phyloP scores from a whole-genome alignment of 2,329 filamentous ascomycete genomes.

The Neurospora sp. region DNA sequence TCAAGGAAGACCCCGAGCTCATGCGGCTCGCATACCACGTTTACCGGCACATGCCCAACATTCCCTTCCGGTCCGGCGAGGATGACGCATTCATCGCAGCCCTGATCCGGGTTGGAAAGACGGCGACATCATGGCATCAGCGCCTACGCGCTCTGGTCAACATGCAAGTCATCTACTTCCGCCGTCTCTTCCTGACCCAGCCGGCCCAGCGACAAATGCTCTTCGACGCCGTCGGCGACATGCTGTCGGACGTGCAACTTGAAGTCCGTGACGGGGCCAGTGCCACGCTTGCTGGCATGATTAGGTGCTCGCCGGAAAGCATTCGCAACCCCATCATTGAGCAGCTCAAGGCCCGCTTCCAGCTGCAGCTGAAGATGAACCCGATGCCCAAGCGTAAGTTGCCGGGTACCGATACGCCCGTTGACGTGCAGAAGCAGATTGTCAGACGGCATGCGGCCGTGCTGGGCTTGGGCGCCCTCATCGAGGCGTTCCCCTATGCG shows the following conservation, averaged over 20 bases:
- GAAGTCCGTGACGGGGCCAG: slow-evolving; percentile 92
- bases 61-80: slow-evolving; percentile 81
- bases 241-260: slow-evolving; percentile 84
- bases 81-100: slow-evolving; percentile 75
- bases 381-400: slow-evolving; percentile 70
- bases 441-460: slow-evolving; percentile 83
- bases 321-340: slow-evolving; percentile 72
- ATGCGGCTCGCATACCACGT: slow-evolving; percentile 93
- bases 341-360: slow-evolving; percentile 69
- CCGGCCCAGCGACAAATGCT: slow-evolving; percentile 65
- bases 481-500: slow-evolving; percentile 93
- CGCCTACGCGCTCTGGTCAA: slow-evolving; percentile 90
- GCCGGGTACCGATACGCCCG: slow-evolving; percentile 57
- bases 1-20: slow-evolving; percentile 94
- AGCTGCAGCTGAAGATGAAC: slow-evolving; percentile 65
- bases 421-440: slow-evolving; percentile 65
- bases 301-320: slow-evolving; percentile 77
- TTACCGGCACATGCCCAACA: slow-evolving; percentile 91
- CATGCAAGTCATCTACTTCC: slow-evolving; percentile 98
- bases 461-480: slow-evolving; percentile 76
- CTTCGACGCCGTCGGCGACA: slow-evolving; percentile 87
- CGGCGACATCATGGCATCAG: slow-evolving; percentile 86
- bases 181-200: slow-evolving; percentile 79
- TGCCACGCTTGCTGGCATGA: slow-evolving; percentile 92
- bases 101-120: slow-evolving; percentile 78